Conservation (phyloP, 2,329 filamentous ascomycete species). For the Coniochaeta hoffmannii region DNA sequence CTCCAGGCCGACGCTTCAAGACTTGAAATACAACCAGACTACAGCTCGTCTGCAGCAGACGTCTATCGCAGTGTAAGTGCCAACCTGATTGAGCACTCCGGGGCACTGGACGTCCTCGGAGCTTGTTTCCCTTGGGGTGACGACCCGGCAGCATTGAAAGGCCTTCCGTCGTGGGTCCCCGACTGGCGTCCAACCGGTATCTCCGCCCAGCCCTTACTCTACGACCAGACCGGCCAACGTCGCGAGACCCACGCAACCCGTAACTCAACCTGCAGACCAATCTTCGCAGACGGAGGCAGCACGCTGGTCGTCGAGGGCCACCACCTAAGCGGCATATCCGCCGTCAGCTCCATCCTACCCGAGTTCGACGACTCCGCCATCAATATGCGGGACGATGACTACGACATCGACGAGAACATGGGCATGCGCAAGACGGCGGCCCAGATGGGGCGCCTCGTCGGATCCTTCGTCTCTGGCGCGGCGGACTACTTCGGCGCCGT, state of each 20-base stretch:
- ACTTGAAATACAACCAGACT: background rate
- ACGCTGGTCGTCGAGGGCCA: background rate
- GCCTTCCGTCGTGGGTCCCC: background rate
- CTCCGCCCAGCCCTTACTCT: background rate
- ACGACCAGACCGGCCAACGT: background rate
- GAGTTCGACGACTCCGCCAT: background rate
- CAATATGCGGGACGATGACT: background rate
- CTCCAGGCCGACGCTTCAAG: background rate
- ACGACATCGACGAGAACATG: background rate
- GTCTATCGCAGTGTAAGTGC: background rate
- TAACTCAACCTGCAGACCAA: no score
- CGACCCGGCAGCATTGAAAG: background rate
- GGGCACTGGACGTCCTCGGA: background rate
- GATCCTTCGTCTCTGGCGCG: background rate
- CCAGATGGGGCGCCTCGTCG: background rate
- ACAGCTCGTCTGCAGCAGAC: background rate
- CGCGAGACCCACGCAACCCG: background rate
- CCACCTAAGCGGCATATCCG: background rate
- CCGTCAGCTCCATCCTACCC: background rate
- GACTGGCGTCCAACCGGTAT: background rate
- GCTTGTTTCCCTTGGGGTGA: no score
- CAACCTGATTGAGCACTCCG: background rate
- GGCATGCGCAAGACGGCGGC: no score
- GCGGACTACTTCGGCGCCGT: background rate
- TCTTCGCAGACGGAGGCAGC: background rate